phyloP scores from a whole-genome alignment of 345 rosid genomes.

The Tarenaya hassleriana region DNA sequence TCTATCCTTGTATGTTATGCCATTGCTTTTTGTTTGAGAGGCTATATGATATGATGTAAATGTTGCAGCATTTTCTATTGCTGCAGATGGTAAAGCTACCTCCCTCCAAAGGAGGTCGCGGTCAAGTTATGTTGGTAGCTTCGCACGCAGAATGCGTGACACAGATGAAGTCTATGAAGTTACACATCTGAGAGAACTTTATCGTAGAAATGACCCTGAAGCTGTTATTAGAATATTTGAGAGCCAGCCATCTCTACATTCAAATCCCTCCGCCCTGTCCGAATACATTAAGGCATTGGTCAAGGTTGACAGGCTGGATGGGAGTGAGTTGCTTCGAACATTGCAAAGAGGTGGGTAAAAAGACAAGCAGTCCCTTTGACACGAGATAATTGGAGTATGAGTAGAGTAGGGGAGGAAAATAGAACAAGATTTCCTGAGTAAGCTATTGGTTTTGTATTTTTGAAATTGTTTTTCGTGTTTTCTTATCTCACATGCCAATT shows the following conservation, averaged over 20 bases:
- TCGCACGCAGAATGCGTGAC: constrained; percentile 75
- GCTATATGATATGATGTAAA: background rate
- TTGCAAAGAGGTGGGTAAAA: constrained; percentile 66
- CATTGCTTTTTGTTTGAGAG: too few species aligned
- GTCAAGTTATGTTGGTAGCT: constrained; percentile 67
- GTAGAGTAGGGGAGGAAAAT: background rate
- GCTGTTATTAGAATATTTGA: constrained; percentile 76
- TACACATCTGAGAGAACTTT: constrained; percentile 67
- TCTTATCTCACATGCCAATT: too few species aligned
- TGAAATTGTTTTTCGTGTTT: too few species aligned
- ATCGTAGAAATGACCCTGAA: constrained; percentile 77
- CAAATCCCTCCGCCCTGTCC: constrained; percentile 56
- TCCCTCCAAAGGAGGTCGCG: constrained; percentile 40
- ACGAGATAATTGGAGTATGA: background rate
- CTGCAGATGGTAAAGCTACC: constrained; percentile 15
- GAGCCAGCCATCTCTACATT: constrained; percentile 68
- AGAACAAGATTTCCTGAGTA: too few species aligned
- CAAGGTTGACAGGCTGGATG: constrained; percentile 80
- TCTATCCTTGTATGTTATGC: too few species aligned
- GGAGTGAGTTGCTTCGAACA: constrained; percentile 68
- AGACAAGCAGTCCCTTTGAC: background rate
- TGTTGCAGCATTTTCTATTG: background rate
- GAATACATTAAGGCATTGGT: constrained; percentile 89
- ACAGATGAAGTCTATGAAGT: constrained; percentile 58
- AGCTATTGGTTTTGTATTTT: too few species aligned